Evolutionary conservation across 805 yeast genomes (phyloP).

Genomic region (Candida stauntonica): DNA sequence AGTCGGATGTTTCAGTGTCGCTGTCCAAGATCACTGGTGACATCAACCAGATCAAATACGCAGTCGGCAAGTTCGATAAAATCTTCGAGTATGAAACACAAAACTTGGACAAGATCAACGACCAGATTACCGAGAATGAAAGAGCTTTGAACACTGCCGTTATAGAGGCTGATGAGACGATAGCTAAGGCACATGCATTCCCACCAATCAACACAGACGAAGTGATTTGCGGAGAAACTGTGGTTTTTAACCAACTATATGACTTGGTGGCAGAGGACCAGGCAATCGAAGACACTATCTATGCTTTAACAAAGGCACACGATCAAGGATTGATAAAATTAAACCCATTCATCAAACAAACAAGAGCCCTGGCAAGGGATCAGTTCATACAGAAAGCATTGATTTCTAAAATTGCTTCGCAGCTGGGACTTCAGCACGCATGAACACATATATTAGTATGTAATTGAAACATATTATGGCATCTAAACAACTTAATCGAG

Average conservation of each 20-base stretch:
- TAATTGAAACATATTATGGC: too few species aligned
- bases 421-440: slow-evolving; percentile 12
- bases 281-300: slow-evolving; percentile 67
- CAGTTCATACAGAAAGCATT: slow-evolving; percentile 54
- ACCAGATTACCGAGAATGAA: slow-evolving; percentile 28
- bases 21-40: slow-evolving; percentile 21
- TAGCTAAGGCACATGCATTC: slow-evolving; percentile 29
- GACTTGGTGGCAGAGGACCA: slow-evolving; percentile 59
- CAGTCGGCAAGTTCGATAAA: slow-evolving; percentile 34
- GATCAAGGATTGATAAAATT: slow-evolving; percentile 43
- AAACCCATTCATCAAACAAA: slow-evolving; percentile 34
- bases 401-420: slow-evolving; percentile 35
- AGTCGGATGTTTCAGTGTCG: slow-evolving; percentile 23
- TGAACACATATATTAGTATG: not conserved
- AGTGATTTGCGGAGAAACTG: slow-evolving; percentile 45
- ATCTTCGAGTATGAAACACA: slow-evolving; percentile 33
- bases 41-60: slow-evolving; percentile 26
- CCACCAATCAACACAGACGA: slow-evolving; percentile 38
- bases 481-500: too few species aligned
- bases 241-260: slow-evolving; percentile 57
- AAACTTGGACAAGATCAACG: slow-evolving; percentile 25
- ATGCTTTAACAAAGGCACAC: slow-evolving; percentile 52
- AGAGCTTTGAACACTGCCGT: slow-evolving; percentile 28
- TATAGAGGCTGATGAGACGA: slow-evolving; percentile 27
- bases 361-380: slow-evolving; percentile 56